Base-by-base conservation (phyloP, 495 filamentous ascomycete genomes). In the Penicillium lividum region DNA sequence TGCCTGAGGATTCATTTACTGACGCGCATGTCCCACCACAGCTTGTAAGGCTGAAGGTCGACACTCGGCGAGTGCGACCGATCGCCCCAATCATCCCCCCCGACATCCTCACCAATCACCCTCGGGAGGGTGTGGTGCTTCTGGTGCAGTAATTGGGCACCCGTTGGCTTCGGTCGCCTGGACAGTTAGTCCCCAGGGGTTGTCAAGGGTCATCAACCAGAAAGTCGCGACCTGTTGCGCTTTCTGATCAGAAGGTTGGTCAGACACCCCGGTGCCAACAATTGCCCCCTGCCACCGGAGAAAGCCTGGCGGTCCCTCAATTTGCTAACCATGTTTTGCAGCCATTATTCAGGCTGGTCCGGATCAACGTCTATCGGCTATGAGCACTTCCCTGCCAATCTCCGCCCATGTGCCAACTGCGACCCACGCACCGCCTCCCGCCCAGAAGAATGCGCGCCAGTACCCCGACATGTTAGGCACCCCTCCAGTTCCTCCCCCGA, bases 401-500 rank as follows among this genome's bases (percentile, higher is more conserved):
- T 60, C 71, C 49, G 64, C 71, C 49, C 68, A 73, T 70, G 59
- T 68, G 31, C 63, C 75, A 56, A 58, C 61, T 54, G 59, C 72
- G 47, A 67, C 63, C 47, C 57, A 69, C 28, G 65, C 60, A 31
- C 44, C 65, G 34, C 69, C 74, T 58, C 52, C 72, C 8, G 57
- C 62, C 18, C 73, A 69, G 29, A 72, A 68, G 62, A 62, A 65
- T 67, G 68, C 61, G 59, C 77, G 74, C 53, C 65, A 69, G 38
- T 72, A 69, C 47, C 70, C 74, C 55, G 77, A 78, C 45, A 69
- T 76, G 58, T 53, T 77, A 62, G 69, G 72, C 48, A 62, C 65
- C 33, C 77, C 77, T 5, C 73, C 74, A 5, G 63, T 80, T 43
- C 75, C 76, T 44, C 77, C 75, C 10, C 75, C 77, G 46, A 67